Base-by-base conservation (phyloP, 371 early-diverging fungal species). In the Mortierella sp. region DNA sequence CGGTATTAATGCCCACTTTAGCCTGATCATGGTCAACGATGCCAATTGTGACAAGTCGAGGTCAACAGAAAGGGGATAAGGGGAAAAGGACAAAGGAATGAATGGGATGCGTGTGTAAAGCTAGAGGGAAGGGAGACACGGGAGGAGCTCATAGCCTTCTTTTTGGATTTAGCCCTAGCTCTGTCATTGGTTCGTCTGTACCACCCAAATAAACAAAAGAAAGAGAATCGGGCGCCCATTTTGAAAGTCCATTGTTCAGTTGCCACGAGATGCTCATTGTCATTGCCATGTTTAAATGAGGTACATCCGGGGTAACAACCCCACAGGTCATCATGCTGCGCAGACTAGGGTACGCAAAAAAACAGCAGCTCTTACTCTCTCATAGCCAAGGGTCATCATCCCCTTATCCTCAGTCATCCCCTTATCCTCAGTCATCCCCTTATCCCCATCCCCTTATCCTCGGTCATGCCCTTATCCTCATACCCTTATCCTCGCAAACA, bases 281-380 rank as follows among this genome's bases (percentile, higher is more conserved):
- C 47, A 6, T n/a, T n/a, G n/a, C n/a, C n/a, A 58, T 58, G 58
- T 58, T 58, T 58, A 58, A 58, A 34, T 29, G 34, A 55, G 29
- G 34, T 31, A 19, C 58, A 34, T 31, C 58, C 58, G 58, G 58
- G 55, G 31, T 19, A 19, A 8, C 37, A 58, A 13, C 2, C 31
- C 16, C 7, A 1, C 7, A n/a, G 14, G 22, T 16, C 19, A 34
- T 34, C 37, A 34, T 6, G 19, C 34, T 58, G 58, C 58, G 58
- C 58, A 58, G 9, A 2, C 31, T 58, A 37, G 58, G 58, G 34
- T 58, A 58, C 29, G 1, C 10, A 24, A 24, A 26, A 13, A 58
- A 34, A 13, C 58, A 58, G 37, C 22, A 34, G 34, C 22, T 34
- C 34, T 19, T 58, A n/a, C n/a, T 58, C 6, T 19, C 37, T 34